These are phyloP conservation scores for Erythrophleum fordii DNA, from an alignment of 306 rosid species.

Conservation along the genomic window DNA sequence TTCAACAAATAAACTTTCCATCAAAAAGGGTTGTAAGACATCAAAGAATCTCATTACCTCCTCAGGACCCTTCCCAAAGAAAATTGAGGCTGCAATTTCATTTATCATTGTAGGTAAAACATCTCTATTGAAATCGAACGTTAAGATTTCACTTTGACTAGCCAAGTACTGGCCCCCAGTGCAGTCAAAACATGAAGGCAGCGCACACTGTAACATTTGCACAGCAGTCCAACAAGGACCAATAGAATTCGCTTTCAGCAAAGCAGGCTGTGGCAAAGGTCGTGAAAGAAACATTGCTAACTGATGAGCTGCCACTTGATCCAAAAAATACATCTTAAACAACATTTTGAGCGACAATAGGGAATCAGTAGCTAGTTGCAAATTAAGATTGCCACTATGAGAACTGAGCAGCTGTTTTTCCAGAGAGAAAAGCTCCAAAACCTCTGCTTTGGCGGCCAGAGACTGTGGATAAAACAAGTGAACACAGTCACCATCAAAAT, in stretches of 20 bases:
- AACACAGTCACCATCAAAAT: constrained; percentile 94
- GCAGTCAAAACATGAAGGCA: constrained; percentile 72
- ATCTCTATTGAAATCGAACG: constrained; percentile 61
- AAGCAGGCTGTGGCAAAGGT: constrained; percentile 70
- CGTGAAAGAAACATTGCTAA: constrained; percentile 77
- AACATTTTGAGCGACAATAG: constrained; percentile 71
- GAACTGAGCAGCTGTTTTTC: constrained; percentile 95
- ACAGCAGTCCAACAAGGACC: constrained; percentile 76
- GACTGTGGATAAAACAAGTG: constrained; percentile 95
- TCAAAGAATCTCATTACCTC: constrained; percentile 78
- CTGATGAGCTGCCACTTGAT: constrained; percentile 65
- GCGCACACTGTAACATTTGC: constrained; percentile 76
- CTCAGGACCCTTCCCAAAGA: constrained; percentile 78
- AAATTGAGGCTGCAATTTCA: constrained; percentile 82
- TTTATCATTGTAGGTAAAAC: constrained; percentile 58
- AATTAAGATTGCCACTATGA: constrained; percentile 82
- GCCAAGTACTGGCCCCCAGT: constrained; percentile 67
- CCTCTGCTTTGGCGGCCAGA: constrained; percentile 91
- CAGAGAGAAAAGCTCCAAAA: constrained; percentile 81
- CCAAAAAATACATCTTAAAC: constrained; percentile 55
- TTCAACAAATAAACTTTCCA: constrained; percentile 79
- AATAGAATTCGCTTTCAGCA: constrained; percentile 53
- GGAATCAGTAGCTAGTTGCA: constrained; percentile 77
- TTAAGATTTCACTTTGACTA: constrained; percentile 63
- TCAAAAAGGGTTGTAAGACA: constrained; percentile 80